Percentiles rank a stretch among this genome's conserved stretches.
phyloP scores from a whole-genome alignment of 2,329 filamentous ascomycete genomes.

The Fusarium napiforme region DNA sequence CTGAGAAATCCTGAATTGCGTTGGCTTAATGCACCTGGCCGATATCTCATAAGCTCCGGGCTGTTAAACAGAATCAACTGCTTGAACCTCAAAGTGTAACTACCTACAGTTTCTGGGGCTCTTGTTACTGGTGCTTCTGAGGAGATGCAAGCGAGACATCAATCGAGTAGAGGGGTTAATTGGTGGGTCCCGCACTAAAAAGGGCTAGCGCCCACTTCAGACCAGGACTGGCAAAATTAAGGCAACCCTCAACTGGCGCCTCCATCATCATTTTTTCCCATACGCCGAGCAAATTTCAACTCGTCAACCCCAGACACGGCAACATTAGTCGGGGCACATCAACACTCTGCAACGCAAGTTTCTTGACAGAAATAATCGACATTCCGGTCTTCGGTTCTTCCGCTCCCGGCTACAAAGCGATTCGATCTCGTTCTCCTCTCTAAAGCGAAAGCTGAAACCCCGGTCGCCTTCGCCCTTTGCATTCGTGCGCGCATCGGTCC shows the following conservation, averaged over 20 bases:
- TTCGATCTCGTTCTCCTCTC: slow-evolving; percentile 19
- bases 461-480: slow-evolving; percentile 46
- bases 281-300: slow-evolving; percentile 57
- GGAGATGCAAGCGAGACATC: slow-evolving; percentile 37
- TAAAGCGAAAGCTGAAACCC: slow-evolving; percentile 44
- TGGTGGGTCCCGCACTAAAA: slow-evolving; percentile 30
- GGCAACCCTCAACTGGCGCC: slow-evolving; percentile 54
- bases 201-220: slow-evolving; percentile 56
- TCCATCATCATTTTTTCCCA: slow-evolving; percentile 52
- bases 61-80: neutral
- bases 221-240: slow-evolving; percentile 56
- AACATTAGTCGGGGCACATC: slow-evolving; percentile 53
- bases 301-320: slow-evolving; percentile 56
- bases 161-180: slow-evolving; percentile 30
- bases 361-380: slow-evolving; percentile 24
- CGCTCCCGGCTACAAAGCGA: slow-evolving; percentile 12
- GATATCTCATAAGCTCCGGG: neutral
- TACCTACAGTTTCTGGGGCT: neutral
- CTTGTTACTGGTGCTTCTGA: slow-evolving; percentile 7
- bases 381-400: slow-evolving; percentile 4
- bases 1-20: no score
- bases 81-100: neutral
- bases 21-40: neutral
- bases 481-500: slow-evolving; percentile 54
- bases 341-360: slow-evolving; percentile 42